Evolutionary conservation across 2,329 filamentous ascomycete genomes (phyloP).

Genomic region (Verticillium albo-atrum): DNA sequence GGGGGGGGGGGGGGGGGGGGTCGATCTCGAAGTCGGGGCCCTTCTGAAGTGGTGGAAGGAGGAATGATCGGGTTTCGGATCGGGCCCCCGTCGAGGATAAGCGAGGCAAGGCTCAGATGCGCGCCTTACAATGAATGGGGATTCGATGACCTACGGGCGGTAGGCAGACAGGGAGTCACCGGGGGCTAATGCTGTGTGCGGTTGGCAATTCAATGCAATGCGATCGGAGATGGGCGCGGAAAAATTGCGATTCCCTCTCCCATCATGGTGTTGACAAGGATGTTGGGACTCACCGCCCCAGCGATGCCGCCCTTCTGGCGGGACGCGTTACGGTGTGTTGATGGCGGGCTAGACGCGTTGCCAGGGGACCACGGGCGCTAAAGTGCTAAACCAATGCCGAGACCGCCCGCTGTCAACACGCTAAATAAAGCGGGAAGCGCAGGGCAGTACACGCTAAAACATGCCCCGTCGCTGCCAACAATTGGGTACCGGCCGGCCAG

Average conservation of each 20-base stretch:
- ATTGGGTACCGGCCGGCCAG: no score
- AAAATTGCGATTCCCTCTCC: neutral
- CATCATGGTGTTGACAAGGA: neutral
- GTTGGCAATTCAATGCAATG: neutral
- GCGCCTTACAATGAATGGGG: neutral
- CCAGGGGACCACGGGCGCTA: neutral
- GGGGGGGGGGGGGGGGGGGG: no score
- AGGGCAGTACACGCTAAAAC: no score
- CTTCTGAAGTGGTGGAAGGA: neutral
- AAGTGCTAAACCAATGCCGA: neutral
- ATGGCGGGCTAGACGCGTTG: neutral
- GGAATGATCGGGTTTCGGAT: neutral
- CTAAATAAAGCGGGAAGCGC: neutral
- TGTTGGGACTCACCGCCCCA: neutral
- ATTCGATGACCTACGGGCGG: neutral
- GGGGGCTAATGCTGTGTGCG: neutral
- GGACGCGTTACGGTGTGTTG: neutral
- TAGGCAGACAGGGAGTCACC: neutral
- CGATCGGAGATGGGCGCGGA: neutral
- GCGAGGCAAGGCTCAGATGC: neutral
- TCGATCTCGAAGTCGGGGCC: neutral
- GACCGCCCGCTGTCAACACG: neutral
- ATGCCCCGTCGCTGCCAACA: neutral
- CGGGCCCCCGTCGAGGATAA: neutral
- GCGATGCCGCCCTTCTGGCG: neutral